Base-by-base conservation (phyloP, 2,329 filamentous ascomycete species). In the Penicillium sp. region DNA sequence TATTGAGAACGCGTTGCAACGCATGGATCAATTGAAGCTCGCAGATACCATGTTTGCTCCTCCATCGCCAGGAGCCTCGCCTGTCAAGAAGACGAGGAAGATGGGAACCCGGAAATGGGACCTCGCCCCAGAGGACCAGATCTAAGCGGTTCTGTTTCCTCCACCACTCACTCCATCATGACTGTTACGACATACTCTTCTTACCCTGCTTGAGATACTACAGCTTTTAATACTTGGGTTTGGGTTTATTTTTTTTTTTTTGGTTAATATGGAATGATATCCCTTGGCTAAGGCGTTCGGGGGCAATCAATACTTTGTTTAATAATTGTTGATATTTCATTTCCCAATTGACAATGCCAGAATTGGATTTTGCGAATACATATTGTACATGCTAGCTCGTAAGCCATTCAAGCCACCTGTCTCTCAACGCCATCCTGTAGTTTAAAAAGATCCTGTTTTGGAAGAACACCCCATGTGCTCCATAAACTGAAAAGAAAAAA, bases 31-130 rank as follows among this genome's bases (percentile, higher is more conserved):
- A 27, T 55, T 78, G 41, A 75, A 73, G 54, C 64, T 78, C 31
- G 68, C 73, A 2, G 72, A 74, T 39, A 69, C 61, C 55, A 72
- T 73, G 62, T 70, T 71, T 60, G 65, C 65, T 41, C 67, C 65
- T 29, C 50, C 59, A 13, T 61, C 70, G 17, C 69, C 63, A 13
- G 58, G 68, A 6, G 58, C 63, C 7, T 71, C 72, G 3, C 67
- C 70, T 3, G 72, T 67, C 25, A 79, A 77, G 68, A 77, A 75
- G 52, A 69, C 67, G 33, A 73, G 76, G 48, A 80, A 78, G 61
- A 70, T 81, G 67, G 77, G 77, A 8, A 75, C 78, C 2, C 67
- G 79, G 50, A 80, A 79, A 63, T 78, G 77, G 72, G 79, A 81
- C 65, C 61, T 81, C 51, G 78, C 71, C 5, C 75, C 77, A 1